phyloP scores from a whole-genome alignment of 176 grass and related monocot genomes.

The Pharus latifolius region DNA sequence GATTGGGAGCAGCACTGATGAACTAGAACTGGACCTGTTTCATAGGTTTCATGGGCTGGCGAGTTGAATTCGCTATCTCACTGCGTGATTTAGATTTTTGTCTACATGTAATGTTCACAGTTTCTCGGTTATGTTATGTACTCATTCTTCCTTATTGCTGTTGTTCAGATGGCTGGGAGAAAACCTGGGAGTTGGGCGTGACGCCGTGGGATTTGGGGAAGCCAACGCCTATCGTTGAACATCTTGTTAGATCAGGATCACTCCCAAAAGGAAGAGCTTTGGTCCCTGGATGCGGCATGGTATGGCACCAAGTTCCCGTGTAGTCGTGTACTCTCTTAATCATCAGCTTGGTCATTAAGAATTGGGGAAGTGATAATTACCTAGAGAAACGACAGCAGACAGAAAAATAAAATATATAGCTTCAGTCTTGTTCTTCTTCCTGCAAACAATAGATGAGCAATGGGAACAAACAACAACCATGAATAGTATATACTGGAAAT shows the following conservation, averaged over 20 bases:
- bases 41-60: too few relatives aligned
- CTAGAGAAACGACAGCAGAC: too few relatives aligned
- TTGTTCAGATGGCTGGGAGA: slow-evolving; percentile 67
- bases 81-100: too few relatives aligned
- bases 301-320: neutral
- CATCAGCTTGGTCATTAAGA: too few relatives aligned
- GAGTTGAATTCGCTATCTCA: too few relatives aligned
- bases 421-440: neutral
- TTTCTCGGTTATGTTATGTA: neutral
- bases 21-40: too few relatives aligned
- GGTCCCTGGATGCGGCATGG: slow-evolving; percentile 81
- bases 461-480: neutral
- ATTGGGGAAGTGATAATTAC: too few relatives aligned
- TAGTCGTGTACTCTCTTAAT: too few relatives aligned
- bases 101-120: too few relatives aligned
- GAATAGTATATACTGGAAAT: neutral
- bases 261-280: slow-evolving; percentile 74
- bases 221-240: slow-evolving; percentile 44
- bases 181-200: slow-evolving; percentile 57
- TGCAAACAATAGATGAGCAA: neutral
- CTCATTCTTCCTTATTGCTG: neutral
- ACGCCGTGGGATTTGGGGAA: slow-evolving; percentile 84
- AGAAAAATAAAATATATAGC: too few relatives aligned
- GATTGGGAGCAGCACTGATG: too few relatives aligned
- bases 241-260: slow-evolving; percentile 52